A percentile compares a stretch with the other conserved stretches of the same genome.
Conservation (phyloP, 331 rosid species). For the Rosa hybrid region DNA sequence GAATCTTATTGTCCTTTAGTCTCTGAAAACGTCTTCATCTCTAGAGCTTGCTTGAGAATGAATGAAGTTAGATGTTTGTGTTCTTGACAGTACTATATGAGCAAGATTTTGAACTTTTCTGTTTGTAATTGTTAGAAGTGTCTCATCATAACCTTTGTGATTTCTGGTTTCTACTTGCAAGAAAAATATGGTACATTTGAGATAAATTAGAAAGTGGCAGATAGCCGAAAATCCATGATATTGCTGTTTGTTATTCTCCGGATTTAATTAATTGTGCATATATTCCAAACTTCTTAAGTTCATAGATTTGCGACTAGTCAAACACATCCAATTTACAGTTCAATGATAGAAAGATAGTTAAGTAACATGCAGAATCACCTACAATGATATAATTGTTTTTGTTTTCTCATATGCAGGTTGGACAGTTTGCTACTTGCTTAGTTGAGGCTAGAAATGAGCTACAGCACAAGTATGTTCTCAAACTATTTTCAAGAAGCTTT, state of each 20-base stretch:
- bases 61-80: not conserved
- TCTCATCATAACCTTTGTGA: not conserved
- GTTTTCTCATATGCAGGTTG: constrained; percentile 59
- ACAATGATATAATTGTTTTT: constrained; percentile 8
- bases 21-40: not conserved
- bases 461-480: constrained; percentile 71
- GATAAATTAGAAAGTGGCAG: not conserved
- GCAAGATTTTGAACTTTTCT: not conserved
- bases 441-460: constrained; percentile 73
- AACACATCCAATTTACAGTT: not conserved
- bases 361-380: constrained; percentile 2
- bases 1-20: not conserved
- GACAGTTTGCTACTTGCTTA: constrained; percentile 78
- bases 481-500: constrained; percentile 25
- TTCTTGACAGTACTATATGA: not conserved
- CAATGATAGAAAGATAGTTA: constrained; percentile 1
- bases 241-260: not conserved
- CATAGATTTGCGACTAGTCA: not conserved
- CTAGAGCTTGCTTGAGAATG: not conserved
- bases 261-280: constrained; percentile 1
- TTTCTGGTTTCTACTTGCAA: not conserved
- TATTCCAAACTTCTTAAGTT: not conserved
- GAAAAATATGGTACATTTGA: not conserved
- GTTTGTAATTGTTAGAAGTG: not conserved
- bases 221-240: not conserved